phyloP scores from a whole-genome alignment of 208 protist genomes.

The Lotmaria passim region DNA sequence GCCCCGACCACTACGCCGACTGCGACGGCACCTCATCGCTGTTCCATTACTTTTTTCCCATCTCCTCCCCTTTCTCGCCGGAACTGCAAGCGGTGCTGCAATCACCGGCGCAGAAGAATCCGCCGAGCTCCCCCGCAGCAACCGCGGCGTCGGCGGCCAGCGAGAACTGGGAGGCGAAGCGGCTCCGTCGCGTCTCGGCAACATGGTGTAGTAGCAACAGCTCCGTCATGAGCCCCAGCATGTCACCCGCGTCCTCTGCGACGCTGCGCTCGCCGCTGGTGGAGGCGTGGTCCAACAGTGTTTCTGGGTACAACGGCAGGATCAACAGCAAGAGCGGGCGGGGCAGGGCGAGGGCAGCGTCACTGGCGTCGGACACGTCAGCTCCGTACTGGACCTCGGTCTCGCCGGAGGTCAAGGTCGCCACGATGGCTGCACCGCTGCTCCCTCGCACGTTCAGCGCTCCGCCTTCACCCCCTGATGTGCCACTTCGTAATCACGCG shows the following conservation, averaged over 20 bases:
- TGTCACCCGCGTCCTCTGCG: background rate
- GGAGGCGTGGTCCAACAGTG: conserved; percentile 12
- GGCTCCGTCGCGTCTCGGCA: conserved; percentile 7
- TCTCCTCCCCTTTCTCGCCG: background rate
- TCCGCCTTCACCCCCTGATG: background rate
- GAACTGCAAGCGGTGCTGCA: background rate
- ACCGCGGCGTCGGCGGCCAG: background rate
- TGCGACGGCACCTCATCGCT: conserved; percentile 1
- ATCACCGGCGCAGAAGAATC: background rate
- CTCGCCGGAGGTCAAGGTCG: background rate
- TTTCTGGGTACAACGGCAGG: background rate
- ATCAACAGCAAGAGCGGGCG: background rate
- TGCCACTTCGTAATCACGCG: background rate
- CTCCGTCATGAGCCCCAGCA: background rate
- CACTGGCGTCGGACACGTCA: background rate
- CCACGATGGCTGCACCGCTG: background rate
- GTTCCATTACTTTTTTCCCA: background rate
- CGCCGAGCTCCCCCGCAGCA: background rate
- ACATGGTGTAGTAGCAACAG: conserved; percentile 4
- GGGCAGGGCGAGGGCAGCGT: background rate
- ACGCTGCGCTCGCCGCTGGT: conserved; percentile 6
- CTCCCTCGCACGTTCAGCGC: conserved; percentile 19
- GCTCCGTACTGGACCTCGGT: conserved; percentile 4
- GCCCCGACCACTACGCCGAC: background rate
- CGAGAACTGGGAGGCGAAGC: conserved; percentile 18